Conservation (phyloP, 2,329 filamentous ascomycete species). For the Aspergillus pseudoviridinutans region DNA sequence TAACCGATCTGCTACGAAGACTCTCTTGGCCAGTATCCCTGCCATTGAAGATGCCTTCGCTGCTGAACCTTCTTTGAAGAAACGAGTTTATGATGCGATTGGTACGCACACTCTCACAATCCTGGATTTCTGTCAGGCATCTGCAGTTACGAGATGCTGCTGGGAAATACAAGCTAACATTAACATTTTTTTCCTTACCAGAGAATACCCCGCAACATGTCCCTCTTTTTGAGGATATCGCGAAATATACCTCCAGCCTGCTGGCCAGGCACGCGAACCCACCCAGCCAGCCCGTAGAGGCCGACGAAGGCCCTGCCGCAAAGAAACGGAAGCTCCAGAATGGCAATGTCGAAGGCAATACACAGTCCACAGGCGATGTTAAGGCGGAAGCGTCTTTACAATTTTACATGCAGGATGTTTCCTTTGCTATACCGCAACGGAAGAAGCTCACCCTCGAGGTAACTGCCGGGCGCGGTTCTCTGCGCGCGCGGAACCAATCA, state of each 20-base stretch:
- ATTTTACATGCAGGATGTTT: constrained; percentile 53
- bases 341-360: constrained; percentile 24
- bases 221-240: constrained; percentile 48
- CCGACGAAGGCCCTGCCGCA: constrained; percentile 31
- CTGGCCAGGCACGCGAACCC: constrained; percentile 29
- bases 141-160: background rate
- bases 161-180: background rate
- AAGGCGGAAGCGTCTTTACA: constrained; percentile 33
- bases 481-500: constrained; percentile 49
- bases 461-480: constrained; percentile 39
- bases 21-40: constrained; percentile 19
- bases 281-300: constrained; percentile 23
- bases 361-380: constrained; percentile 28
- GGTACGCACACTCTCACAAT: constrained; percentile 25
- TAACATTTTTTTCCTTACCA: constrained; percentile 15
- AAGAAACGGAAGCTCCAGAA: constrained; percentile 52
- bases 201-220: constrained; percentile 35
- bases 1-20: constrained; percentile 19
- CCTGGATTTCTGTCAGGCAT: background rate
- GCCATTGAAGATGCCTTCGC: constrained; percentile 41
- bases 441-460: constrained; percentile 62
- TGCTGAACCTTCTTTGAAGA: constrained; percentile 35
- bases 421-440: constrained; percentile 58
- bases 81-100: constrained; percentile 43
- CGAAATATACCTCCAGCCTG: constrained; percentile 41